These are phyloP conservation scores for Backusella macrospora DNA, from an alignment of 192 early-diverging fungal species.

Conservation along the genomic window DNA sequence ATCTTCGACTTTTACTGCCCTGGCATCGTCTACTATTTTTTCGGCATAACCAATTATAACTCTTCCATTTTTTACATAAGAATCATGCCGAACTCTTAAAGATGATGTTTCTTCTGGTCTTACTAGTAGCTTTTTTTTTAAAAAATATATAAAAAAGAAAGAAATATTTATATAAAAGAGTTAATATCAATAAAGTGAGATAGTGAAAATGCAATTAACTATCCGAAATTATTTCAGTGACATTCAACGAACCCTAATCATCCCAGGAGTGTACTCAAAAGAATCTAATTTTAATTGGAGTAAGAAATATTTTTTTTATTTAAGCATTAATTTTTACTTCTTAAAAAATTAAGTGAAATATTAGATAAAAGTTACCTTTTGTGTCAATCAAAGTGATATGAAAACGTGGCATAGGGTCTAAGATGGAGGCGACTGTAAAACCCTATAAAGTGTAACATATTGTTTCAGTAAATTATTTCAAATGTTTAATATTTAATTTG, in stretches of 20 bases:
- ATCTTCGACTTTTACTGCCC: slow-evolving; percentile 27
- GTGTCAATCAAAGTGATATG: slow-evolving; percentile 42
- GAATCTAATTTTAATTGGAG: no score
- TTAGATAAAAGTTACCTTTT: slow-evolving; percentile 31
- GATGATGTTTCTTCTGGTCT: slow-evolving; percentile 34
- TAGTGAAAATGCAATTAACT: background rate
- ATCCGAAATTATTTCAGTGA: no score
- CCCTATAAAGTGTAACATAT: slow-evolving; percentile 28
- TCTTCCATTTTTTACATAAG: slow-evolving; percentile 42
- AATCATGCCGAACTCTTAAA: slow-evolving; percentile 36
- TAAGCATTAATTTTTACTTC: background rate
- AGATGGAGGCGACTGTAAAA: slow-evolving; percentile 41
- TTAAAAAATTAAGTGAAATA: background rate
- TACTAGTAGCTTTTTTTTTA: slow-evolving; percentile 23
- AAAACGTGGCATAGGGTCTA: slow-evolving; percentile 44
- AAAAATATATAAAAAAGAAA: background rate
- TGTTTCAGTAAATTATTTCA: background rate
- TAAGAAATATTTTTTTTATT: background rate
- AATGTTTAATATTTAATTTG: background rate
- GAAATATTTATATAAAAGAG: no score
- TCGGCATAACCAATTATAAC: slow-evolving; percentile 41
- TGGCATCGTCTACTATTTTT: slow-evolving; percentile 22
- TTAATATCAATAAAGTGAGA: background rate
- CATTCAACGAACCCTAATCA: slow-evolving; percentile 24
- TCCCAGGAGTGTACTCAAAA: slow-evolving; percentile 43